These are phyloP conservation scores for Aspergillus sp. DNA, from an alignment of 2,329 filamentous ascomycete species.

Conservation along the genomic window DNA sequence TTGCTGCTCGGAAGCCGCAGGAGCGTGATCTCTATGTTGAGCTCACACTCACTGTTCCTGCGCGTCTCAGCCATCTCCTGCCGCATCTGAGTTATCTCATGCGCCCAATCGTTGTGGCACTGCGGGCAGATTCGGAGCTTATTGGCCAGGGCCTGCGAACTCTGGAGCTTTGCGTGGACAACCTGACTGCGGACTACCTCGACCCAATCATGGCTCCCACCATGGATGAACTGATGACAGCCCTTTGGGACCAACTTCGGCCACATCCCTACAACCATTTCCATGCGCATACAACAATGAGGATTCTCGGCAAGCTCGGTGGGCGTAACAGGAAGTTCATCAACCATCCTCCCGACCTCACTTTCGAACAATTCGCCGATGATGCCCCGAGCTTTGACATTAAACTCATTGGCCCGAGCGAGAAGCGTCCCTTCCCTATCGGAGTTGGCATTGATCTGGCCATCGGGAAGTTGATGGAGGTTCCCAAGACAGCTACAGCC, in stretches of 20 bases:
- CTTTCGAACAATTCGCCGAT: slow-evolving; percentile 82
- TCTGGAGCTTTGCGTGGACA: slow-evolving; percentile 94
- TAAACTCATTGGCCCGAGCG: slow-evolving; percentile 82
- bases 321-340: slow-evolving; percentile 95
- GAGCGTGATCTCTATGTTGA: slow-evolving; percentile 97
- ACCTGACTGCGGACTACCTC: slow-evolving; percentile 94
- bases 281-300: slow-evolving; percentile 95
- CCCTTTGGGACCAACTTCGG: slow-evolving; percentile 90
- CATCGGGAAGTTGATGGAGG: slow-evolving; percentile 81
- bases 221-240: slow-evolving; percentile 97
- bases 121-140: slow-evolving; percentile 87
- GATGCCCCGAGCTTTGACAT: slow-evolving; percentile 86
- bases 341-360: slow-evolving; percentile 80
- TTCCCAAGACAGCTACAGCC: slow-evolving; percentile 60
- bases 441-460: slow-evolving; percentile 85
- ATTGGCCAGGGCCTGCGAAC: slow-evolving; percentile 93
- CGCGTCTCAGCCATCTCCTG: slow-evolving; percentile 86
- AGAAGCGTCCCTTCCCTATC: slow-evolving; percentile 82
- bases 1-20: slow-evolving; percentile 83
- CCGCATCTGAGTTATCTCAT: slow-evolving; percentile 96
- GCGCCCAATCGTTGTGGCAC: slow-evolving; percentile 92
- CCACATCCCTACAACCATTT: slow-evolving; percentile 96
- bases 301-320: slow-evolving; percentile 93
- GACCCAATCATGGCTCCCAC: slow-evolving; percentile 99
- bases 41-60: slow-evolving; percentile 91